These are phyloP conservation scores for Venturia aucupariae DNA, from an alignment of 2,329 filamentous ascomycete species.

Conservation along the genomic window DNA sequence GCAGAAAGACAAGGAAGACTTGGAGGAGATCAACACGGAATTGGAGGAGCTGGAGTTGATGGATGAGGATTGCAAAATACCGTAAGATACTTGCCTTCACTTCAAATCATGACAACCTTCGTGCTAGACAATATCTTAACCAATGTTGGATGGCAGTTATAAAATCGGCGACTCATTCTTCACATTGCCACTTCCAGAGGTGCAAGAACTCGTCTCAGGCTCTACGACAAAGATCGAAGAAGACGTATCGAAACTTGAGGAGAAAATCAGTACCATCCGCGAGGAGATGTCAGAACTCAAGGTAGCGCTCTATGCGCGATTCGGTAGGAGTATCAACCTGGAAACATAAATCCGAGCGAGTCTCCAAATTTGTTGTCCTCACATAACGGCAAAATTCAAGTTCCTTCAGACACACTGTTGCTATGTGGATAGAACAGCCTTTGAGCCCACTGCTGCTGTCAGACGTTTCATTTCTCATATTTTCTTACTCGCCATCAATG, in stretches of 20 bases:
- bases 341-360: conserved; percentile 54
- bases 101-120: background rate
- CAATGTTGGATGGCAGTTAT: conserved; percentile 52
- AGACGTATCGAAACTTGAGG: conserved; percentile 67
- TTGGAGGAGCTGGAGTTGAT: conserved; percentile 92
- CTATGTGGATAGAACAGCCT: too few species aligned
- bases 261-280: conserved; percentile 61
- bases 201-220: conserved; percentile 70
- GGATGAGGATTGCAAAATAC: conserved; percentile 88
- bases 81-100: conserved; percentile 48
- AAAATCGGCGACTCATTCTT: conserved; percentile 96
- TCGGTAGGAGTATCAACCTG: conserved; percentile 93
- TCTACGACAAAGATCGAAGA: conserved; percentile 66
- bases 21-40: conserved; percentile 85
- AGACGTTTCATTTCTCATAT: background rate
- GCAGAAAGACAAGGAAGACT: conserved; percentile 96
- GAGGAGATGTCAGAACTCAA: conserved; percentile 89
- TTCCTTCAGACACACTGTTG: background rate
- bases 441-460: too few species aligned
- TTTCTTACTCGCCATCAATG: too few species aligned
- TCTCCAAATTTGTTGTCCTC: background rate
- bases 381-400: background rate
- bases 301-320: conserved; percentile 84
- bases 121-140: background rate
- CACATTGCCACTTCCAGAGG: conserved; percentile 71